phyloP scores from a whole-genome alignment of 2,329 filamentous ascomycete species.

The Fusarium sp. region DNA sequence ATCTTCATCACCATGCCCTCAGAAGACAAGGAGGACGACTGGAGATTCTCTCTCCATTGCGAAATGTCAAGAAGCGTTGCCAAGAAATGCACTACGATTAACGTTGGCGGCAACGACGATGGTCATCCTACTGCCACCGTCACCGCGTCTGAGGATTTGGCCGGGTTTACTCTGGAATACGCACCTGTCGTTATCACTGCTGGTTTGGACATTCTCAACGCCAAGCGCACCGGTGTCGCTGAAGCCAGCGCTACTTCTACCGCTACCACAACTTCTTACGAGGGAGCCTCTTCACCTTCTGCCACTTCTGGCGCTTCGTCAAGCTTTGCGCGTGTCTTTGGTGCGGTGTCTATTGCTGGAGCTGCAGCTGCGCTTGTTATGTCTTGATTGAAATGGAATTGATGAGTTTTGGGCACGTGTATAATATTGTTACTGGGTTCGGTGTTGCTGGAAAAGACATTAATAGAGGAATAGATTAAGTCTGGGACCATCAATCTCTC shows the following conservation, averaged over 20 bases:
- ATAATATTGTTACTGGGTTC: background rate
- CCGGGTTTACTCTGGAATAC: background rate
- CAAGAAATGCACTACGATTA: conserved; percentile 2
- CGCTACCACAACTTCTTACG: background rate
- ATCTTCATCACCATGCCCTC: conserved; percentile 12
- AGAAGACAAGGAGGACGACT: background rate
- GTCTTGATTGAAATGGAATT: background rate
- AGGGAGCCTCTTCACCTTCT: background rate
- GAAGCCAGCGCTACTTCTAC: background rate
- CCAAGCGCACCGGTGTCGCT: conserved; percentile 11
- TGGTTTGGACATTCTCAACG: conserved; percentile 13
- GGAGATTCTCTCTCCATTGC: conserved; percentile 17
- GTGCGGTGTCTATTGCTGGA: conserved; percentile 3
- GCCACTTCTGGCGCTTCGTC: conserved; percentile 4
- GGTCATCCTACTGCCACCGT: conserved; percentile 3
- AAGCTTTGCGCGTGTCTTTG: conserved; percentile 1
- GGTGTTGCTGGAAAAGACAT: background rate
- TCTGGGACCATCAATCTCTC: background rate
- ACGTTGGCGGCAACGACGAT: conserved; percentile 14
- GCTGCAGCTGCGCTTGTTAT: background rate
- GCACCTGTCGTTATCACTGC: conserved; percentile 8
- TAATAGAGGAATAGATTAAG: background rate
- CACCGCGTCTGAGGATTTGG: background rate
- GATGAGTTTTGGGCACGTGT: background rate
- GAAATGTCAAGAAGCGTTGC: conserved; percentile 14